Base-by-base conservation (phyloP, 306 rosid species). In the Betula pendula region DNA sequence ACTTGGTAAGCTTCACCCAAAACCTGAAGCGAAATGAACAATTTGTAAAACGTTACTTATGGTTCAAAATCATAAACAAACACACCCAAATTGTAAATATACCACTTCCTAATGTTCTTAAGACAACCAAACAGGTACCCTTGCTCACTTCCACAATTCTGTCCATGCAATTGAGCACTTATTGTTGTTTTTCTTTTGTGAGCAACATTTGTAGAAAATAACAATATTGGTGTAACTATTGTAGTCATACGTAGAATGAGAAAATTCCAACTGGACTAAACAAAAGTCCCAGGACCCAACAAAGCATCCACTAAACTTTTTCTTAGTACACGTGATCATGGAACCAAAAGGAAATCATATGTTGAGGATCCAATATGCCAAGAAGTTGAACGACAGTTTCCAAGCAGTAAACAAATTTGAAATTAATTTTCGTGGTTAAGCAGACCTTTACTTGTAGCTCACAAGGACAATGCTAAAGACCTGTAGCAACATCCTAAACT, bases 1-100 rank as follows among this genome's bases (percentile, higher is more conserved):
- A 95, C 98, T 81, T 95, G 98, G 90, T 95, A 95, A 79, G 98
- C 98, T 85, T 95, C 98, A 35, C 98, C 98, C 72, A 95, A 81
- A 69, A 89, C 97, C 98, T 95, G 87, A 89, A 84, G 69, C 73
- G 77, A 71, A 68, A 62, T 77, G 22, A 1, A 35, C 17, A 67
- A 73, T 52, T 65, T 53, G 48, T 3, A 12, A 70, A 80, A 63
- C n/a, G 73, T 25, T 70, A 68, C 77, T 68, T 29, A 50, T 78
- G 70, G 68, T 31, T 60, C 17, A 43, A 74, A 70, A 55, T 38
- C 52, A 53, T 50, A 24, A 58, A 62, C 53, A 72, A 49, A 33
- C 68, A 67, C 8, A 56, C 63, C 9, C 48, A 66, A 25, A 38
- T 9, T 38, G 47, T 40, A 66, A 35, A 4, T 3, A 33, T 15